phyloP scores from a whole-genome alignment of 148 eudicot species.

The Nepenthes gracilis region DNA sequence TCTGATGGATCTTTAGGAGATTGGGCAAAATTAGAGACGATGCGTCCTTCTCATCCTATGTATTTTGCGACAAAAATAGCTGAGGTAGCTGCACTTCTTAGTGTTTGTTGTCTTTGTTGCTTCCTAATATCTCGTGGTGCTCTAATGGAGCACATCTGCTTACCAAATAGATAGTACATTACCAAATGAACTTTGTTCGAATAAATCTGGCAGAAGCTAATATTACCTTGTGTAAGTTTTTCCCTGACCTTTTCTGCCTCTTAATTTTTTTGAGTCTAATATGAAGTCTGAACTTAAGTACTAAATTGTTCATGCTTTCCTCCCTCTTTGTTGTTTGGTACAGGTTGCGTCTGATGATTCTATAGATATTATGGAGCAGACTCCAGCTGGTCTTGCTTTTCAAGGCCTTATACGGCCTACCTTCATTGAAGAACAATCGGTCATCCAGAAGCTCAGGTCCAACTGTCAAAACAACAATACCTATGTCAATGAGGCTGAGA shows the following conservation, averaged over 20 bases:
- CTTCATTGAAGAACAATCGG: slow-evolving; percentile 67
- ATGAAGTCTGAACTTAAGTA: no score
- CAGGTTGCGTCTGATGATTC: slow-evolving; percentile 73
- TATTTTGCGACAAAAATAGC: slow-evolving; percentile 76
- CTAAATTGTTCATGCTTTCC: no score
- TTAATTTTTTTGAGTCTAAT: no score
- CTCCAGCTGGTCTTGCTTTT: slow-evolving; percentile 76
- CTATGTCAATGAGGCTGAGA: slow-evolving; percentile 19
- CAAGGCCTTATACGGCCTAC: slow-evolving; percentile 87
- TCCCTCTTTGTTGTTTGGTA: slow-evolving; percentile 7
- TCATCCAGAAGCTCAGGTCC: slow-evolving; percentile 46
- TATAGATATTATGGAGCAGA: slow-evolving; percentile 77
- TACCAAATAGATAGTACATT: neutral
- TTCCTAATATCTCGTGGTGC: neutral
- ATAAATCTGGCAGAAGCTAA: no score
- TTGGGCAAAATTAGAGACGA: slow-evolving; percentile 97
- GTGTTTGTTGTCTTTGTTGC: neutral
- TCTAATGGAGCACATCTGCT: neutral
- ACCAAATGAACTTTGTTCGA: no score
- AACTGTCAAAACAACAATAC: slow-evolving; percentile 18
- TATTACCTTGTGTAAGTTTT: no score
- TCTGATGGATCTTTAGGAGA: slow-evolving; percentile 77
- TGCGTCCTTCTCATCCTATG: slow-evolving; percentile 93
- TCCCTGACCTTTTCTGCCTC: no score
- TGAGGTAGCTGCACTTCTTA: slow-evolving; percentile 32